Evolutionary conservation across 2,329 filamentous ascomycete species (phyloP), one percentile per base, ranked within the genome.

Genomic region (Nectriaceae sp.): DNA sequence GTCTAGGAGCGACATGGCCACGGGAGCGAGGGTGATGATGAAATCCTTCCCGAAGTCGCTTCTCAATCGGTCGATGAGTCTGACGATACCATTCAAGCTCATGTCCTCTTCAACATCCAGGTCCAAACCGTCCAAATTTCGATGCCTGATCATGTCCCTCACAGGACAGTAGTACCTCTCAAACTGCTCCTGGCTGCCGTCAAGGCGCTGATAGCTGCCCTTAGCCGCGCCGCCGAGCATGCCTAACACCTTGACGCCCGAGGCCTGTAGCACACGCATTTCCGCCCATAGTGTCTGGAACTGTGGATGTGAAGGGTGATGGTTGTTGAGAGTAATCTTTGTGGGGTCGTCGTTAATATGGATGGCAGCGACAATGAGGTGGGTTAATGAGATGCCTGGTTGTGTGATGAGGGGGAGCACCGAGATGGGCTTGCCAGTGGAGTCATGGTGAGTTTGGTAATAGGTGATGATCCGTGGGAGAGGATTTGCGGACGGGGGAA

Each of bases 211-310:
- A 46, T 81, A 96, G 11, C 84, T 87, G 11, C 91, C 92, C 50
- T 80, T 78, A 0, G 90, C 90, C 3, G 91, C 90, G 15, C 92
- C 92, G 33, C 92, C 92, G 2, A 96, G 76, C 89, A 97, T 94
- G 46, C 83, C 89, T 65, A 96, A 77, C 11, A 96, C 83, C 60
- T 87, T 90, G 54, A 96, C 78, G 36, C 90, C 90, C 5, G 79
- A 77, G 2, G 79, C 80, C 66, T 94, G 87, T 5, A 96, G 73
- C 54, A 84, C 74, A 6, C 79, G 77, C 8, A 90, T 81, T 68
- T 97, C 92, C 19, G 79, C 79, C 90, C 91, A 97, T 29, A 96
- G 76, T 2, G 83, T 82, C 24, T 81, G 74, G 69, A 87, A 93
- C 55, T 83, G 79, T 4, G 81, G 68, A 57, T 89, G 72, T n/a